Evolutionary conservation across 495 filamentous ascomycete genomes (phyloP).

Genomic region (Xanthoparmelia taractica): DNA sequence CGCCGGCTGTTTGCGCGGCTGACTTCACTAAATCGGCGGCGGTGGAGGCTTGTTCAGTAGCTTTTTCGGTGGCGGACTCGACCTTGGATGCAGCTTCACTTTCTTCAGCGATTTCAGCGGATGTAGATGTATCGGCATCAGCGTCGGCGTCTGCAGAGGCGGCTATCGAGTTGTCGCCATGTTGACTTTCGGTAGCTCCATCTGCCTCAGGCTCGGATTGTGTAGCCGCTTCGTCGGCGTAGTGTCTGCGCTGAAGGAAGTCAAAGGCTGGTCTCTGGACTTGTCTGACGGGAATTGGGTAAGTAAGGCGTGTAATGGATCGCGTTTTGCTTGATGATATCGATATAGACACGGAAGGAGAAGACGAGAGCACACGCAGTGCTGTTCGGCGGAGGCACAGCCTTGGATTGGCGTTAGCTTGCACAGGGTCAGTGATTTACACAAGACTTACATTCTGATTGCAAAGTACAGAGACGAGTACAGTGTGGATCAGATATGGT

Average conservation of each 20-base stretch:
- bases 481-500: background rate
- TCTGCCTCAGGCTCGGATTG: conserved; percentile 26
- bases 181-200: conserved; percentile 24
- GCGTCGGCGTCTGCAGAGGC: conserved; percentile 14
- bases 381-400: conserved; percentile 30
- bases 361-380: conserved; percentile 46
- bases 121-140: background rate
- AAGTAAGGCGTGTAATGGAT: conserved; percentile 32
- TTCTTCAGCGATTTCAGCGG: conserved; percentile 1
- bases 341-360: conserved; percentile 41
- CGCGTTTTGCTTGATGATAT: conserved; percentile 38
- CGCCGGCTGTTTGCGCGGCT: conserved; percentile 6
- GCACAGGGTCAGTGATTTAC: background rate
- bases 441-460: conserved; percentile 12
- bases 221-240: conserved; percentile 34
- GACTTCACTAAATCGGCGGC: conserved; percentile 13
- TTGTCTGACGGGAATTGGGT: conserved; percentile 23
- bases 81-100: background rate
- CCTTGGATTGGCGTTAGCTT: conserved; percentile 28
- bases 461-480: background rate
- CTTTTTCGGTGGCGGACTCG: conserved; percentile 5
- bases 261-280: conserved; percentile 25
- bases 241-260: conserved; percentile 38
- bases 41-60: conserved; percentile 2
- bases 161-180: conserved; percentile 20